Conservation (phyloP, 768 basidiomycete species). For the Serendipita sp. region DNA sequence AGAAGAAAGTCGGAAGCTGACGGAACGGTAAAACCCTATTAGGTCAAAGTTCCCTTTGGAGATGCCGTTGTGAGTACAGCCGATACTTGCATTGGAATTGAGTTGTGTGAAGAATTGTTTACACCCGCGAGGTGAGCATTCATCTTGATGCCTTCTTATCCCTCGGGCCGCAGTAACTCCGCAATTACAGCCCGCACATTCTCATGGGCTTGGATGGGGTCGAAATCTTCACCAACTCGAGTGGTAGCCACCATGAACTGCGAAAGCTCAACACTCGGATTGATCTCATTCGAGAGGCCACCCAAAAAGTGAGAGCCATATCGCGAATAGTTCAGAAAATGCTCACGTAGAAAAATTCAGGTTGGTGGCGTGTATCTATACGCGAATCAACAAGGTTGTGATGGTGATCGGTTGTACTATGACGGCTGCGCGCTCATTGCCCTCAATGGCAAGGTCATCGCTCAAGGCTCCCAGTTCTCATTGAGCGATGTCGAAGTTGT, state of each 20-base stretch:
- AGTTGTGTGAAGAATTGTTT: constrained; percentile 94
- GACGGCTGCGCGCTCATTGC: constrained; percentile 96
- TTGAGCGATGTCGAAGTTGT: constrained; percentile 92
- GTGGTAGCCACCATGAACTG: constrained; percentile 94
- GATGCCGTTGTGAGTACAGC: constrained; percentile 86
- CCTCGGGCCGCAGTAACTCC: background rate
- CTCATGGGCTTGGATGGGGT: constrained; percentile 97
- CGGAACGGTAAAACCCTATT: constrained; percentile 5
- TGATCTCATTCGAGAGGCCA: constrained; percentile 94
- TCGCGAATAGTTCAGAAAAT: background rate
- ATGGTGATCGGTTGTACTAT: constrained; percentile 95
- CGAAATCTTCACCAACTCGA: constrained; percentile 98
- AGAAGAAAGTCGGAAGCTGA: background rate
- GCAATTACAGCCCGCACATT: constrained; percentile 67
- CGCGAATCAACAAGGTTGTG: constrained; percentile 97
- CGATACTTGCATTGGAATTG: constrained; percentile 94
- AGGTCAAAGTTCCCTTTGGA: constrained; percentile 89
- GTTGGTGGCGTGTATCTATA: constrained; percentile 95
- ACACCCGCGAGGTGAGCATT: constrained; percentile 72
- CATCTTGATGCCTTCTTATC: background rate
- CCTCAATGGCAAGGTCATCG: constrained; percentile 79
- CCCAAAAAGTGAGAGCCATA: constrained; percentile 50
- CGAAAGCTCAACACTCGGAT: constrained; percentile 87
- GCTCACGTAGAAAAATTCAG: constrained; percentile 25
- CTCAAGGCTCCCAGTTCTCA: constrained; percentile 95